Conservation (phyloP, 2,329 filamentous ascomycete genomes). For the Cercospora citrullina region DNA sequence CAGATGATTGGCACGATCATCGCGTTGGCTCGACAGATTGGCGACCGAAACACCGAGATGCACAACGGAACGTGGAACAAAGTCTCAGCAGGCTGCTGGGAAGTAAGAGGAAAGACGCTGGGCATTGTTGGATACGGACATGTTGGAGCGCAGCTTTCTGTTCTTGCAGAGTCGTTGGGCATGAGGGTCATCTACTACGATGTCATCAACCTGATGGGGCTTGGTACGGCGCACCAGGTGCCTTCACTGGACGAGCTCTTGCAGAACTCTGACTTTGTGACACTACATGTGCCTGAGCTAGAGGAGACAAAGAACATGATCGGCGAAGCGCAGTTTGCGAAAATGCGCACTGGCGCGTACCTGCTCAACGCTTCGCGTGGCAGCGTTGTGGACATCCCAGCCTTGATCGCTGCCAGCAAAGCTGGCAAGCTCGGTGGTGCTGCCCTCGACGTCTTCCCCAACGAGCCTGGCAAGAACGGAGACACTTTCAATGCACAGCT, state of each 20-base stretch:
- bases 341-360: conserved; percentile 93
- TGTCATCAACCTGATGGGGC: conserved; percentile 86
- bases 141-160: conserved; percentile 93
- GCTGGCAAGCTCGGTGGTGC: conserved; percentile 86
- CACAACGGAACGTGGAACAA: conserved; percentile 97
- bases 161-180: conserved; percentile 94
- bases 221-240: conserved; percentile 86
- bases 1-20: conserved; percentile 95
- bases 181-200: conserved; percentile 99
- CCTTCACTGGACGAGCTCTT: conserved; percentile 74
- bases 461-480: conserved; percentile 90
- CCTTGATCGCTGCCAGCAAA: conserved; percentile 83
- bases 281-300: conserved; percentile 89
- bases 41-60: conserved; percentile 91
- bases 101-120: conserved; percentile 94
- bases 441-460: conserved; percentile 93
- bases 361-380: conserved; percentile 95
- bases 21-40: conserved; percentile 82
- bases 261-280: conserved; percentile 82
- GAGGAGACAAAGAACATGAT: conserved; percentile 94
- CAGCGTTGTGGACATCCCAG: conserved; percentile 89
- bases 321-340: conserved; percentile 70
- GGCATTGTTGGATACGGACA: conserved; percentile 97
- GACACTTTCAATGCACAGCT: conserved; percentile 87
- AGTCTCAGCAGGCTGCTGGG: conserved; percentile 95